Evolutionary conservation across 2,329 filamentous ascomycete species (phyloP).

Genomic region (Fusarium tanahbumbuense): DNA sequence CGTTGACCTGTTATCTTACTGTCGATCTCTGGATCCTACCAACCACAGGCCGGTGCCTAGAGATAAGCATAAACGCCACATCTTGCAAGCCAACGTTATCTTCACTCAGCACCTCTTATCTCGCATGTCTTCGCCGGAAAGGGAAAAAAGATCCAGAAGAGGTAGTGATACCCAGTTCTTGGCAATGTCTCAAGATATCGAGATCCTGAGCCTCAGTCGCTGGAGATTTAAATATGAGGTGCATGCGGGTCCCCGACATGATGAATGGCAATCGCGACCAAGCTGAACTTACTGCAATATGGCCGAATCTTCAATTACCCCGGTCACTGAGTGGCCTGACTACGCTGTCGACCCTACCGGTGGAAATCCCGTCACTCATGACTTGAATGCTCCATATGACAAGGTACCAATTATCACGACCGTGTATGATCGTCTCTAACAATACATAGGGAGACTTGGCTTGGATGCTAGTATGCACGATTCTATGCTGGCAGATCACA

Average conservation of each 20-base stretch:
- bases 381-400: slow-evolving; percentile 59
- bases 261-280: background rate
- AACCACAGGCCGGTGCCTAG: slow-evolving; percentile 1
- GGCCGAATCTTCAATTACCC: slow-evolving; percentile 35
- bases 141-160: slow-evolving; percentile 1
- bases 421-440: background rate
- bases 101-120: slow-evolving; percentile 21
- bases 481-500: slow-evolving; percentile 55
- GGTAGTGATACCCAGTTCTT: slow-evolving; percentile 8
- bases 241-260: rapidly evolving
- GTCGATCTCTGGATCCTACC: background rate
- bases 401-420: slow-evolving; percentile 44
- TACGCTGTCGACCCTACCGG: slow-evolving; percentile 54
- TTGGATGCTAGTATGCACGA: slow-evolving; percentile 55
- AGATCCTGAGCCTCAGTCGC: background rate
- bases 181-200: slow-evolving; percentile 7
- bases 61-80: slow-evolving; percentile 33
- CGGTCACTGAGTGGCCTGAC: slow-evolving; percentile 56
- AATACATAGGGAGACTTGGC: slow-evolving; percentile 54
- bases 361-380: slow-evolving; percentile 57
- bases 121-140: slow-evolving; percentile 27
- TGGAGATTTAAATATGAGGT: slow-evolving; percentile 14
- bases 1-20: slow-evolving; percentile 27
- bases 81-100: slow-evolving; percentile 13
- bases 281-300: background rate